A percentile compares a stretch with the other conserved stretches of the same genome.
phyloP scores from a whole-genome alignment of 176 grass and related monocot species.

The Hsuehochloa calcarea region DNA sequence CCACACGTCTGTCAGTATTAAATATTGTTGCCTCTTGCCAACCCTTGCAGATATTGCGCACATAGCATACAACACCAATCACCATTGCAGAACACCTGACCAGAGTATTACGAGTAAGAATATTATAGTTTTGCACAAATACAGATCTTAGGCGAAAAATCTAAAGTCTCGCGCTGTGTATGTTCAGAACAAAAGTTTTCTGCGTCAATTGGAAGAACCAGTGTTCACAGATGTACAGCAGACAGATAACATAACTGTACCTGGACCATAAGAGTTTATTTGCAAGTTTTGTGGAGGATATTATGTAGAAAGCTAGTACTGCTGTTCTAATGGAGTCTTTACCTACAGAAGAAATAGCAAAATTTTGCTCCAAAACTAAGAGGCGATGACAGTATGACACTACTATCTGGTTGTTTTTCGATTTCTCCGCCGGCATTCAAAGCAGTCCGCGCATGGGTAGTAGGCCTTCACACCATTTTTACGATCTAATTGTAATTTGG shows the following conservation, averaged over 20 bases:
- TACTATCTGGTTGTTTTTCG: conserved; percentile 59
- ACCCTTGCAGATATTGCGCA: background rate
- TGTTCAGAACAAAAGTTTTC: background rate
- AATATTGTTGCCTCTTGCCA: too few species aligned
- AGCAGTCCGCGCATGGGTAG: conserved; percentile 81
- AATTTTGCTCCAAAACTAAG: background rate
- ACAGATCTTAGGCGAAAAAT: background rate
- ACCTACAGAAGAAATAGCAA: conserved; percentile 1
- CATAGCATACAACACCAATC: background rate
- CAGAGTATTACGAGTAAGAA: background rate
- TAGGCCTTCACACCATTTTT: conserved; percentile 44
- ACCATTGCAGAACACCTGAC: background rate
- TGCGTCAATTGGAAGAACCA: background rate
- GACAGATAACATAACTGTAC: background rate
- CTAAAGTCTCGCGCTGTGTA: background rate
- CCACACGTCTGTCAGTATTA: background rate
- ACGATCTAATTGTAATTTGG: conserved; percentile 42
- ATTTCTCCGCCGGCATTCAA: conserved; percentile 72
- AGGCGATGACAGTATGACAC: conserved; percentile 1
- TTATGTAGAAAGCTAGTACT: background rate
- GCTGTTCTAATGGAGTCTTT: background rate
- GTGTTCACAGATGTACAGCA: background rate
- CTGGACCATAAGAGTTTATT: background rate
- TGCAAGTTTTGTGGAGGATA: background rate
- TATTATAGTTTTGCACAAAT: background rate